Percentiles rank a stretch among this genome's conserved stretches.
Conservation (phyloP, 2,329 filamentous ascomycete species). For the Fusarium duplospermum region DNA sequence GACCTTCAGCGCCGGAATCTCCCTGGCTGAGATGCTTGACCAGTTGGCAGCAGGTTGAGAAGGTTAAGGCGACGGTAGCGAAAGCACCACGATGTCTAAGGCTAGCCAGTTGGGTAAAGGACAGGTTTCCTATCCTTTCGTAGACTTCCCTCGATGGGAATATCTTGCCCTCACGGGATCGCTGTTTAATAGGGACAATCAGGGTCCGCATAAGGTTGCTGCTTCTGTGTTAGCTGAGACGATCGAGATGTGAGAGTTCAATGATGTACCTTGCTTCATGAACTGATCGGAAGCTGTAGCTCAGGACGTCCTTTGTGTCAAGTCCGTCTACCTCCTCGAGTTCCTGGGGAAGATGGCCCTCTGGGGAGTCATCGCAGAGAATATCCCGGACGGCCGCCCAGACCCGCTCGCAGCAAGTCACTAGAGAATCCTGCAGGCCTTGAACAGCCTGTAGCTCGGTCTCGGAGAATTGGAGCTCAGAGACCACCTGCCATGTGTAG, state of each 20-base stretch:
- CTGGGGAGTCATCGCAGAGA: slow-evolving; percentile 93
- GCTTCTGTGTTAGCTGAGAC: slow-evolving; percentile 24
- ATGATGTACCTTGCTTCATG: slow-evolving; percentile 83
- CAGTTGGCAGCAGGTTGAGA: slow-evolving; percentile 80
- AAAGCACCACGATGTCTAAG: slow-evolving; percentile 93
- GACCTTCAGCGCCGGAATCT: slow-evolving; percentile 47
- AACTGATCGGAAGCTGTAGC: slow-evolving; percentile 94
- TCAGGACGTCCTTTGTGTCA: slow-evolving; percentile 88
- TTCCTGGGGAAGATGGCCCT: slow-evolving; percentile 85
- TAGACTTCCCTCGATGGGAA: slow-evolving; percentile 67
- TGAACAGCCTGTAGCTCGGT: slow-evolving; percentile 51
- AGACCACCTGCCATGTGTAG: slow-evolving; percentile 65
- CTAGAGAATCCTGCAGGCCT: slow-evolving; percentile 65
- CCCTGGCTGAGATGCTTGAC: slow-evolving; percentile 59
- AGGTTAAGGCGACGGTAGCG: slow-evolving; percentile 90
- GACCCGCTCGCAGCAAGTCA: slow-evolving; percentile 72
- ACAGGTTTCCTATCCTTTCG: slow-evolving; percentile 74
- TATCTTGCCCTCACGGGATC: slow-evolving; percentile 56
- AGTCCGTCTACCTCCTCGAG: slow-evolving; percentile 77
- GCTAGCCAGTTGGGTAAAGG: slow-evolving; percentile 84
- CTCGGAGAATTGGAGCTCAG: slow-evolving; percentile 53
- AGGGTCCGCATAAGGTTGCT: slow-evolving; percentile 79
- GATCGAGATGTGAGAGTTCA: slow-evolving; percentile 16
- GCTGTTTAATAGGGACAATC: slow-evolving; percentile 64
- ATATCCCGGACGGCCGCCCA: slow-evolving; percentile 82